Evolutionary conservation across 495 filamentous ascomycete species (phyloP).

Genomic region (Neurospora sp.): DNA sequence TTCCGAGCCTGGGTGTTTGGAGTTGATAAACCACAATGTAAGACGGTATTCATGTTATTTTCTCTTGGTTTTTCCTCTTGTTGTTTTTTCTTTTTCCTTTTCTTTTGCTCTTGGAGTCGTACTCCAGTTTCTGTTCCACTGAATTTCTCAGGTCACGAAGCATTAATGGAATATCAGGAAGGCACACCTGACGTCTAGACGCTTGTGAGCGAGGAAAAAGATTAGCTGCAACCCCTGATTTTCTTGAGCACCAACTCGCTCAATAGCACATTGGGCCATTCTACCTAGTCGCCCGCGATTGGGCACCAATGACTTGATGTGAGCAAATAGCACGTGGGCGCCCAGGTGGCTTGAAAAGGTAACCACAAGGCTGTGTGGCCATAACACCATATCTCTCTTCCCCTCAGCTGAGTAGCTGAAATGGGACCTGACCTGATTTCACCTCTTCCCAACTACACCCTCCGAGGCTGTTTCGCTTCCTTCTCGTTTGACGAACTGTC

Average conservation of each 20-base stretch:
- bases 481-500: no score
- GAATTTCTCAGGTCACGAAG: neutral
- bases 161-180: neutral
- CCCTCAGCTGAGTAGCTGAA: neutral
- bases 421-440: neutral
- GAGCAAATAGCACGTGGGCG: neutral
- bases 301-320: fast-evolving
- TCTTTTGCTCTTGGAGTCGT: neutral
- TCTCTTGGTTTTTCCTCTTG: neutral
- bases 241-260: neutral
- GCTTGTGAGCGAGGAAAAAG: neutral
- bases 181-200: neutral
- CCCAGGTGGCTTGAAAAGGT: neutral
- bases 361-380: neutral
- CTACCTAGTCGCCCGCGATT: neutral
- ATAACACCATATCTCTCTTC: neutral
- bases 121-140: neutral
- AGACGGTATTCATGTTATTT: neutral
- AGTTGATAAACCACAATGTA: neutral
- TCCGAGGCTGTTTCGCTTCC: no score
- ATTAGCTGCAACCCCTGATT: neutral
- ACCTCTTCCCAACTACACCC: neutral
- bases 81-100: neutral
- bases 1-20: neutral
- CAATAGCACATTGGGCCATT: no score